phyloP scores from a whole-genome alignment of 352 stramenopile species.

The Pilasporangium apinafurcum region DNA sequence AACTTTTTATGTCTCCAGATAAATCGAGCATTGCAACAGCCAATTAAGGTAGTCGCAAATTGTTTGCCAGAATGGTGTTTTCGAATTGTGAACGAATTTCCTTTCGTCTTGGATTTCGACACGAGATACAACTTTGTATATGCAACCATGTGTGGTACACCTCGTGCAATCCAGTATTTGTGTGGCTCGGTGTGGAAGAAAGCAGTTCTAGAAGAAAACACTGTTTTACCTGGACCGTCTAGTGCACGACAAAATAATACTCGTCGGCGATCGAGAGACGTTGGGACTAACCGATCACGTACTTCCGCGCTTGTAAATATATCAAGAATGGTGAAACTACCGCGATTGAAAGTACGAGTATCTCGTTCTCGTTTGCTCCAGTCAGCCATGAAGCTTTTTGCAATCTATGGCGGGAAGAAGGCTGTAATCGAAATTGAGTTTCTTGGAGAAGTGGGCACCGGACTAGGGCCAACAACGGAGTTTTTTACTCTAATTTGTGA shows the following conservation, averaged over 20 bases:
- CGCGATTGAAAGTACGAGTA: constrained; percentile 70
- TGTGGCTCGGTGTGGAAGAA: constrained; percentile 62
- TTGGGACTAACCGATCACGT: constrained; percentile 15
- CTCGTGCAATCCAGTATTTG: constrained; percentile 63
- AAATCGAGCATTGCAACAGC: constrained; percentile 43
- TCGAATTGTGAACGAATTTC: constrained; percentile 40
- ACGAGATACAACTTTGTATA: constrained; percentile 67
- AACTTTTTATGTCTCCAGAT: constrained; percentile 53
- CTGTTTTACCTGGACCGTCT: neutral
- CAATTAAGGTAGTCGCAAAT: constrained; percentile 57
- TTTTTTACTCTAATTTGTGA: constrained; percentile 75
- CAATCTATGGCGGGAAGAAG: constrained; percentile 70
- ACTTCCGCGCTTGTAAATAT: constrained; percentile 40
- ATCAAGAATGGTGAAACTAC: constrained; percentile 64
- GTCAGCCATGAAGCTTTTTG: constrained; percentile 66
- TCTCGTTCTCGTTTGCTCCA: constrained; percentile 48
- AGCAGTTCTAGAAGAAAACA: constrained; percentile 41
- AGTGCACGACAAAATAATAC: constrained; percentile 1
- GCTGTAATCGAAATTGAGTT: constrained; percentile 79
- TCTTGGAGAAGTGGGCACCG: constrained; percentile 69
- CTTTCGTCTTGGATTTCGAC: constrained; percentile 62
- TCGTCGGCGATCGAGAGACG: constrained; percentile 29
- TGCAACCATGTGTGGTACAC: constrained; percentile 53
- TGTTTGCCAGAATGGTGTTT: constrained; percentile 51
- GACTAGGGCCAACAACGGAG: constrained; percentile 66